Percentiles rank a stretch among this genome's conserved stretches.
Conservation (phyloP, 1,284 basidiomycete species). For the Cystobasidiaceae sp. region DNA sequence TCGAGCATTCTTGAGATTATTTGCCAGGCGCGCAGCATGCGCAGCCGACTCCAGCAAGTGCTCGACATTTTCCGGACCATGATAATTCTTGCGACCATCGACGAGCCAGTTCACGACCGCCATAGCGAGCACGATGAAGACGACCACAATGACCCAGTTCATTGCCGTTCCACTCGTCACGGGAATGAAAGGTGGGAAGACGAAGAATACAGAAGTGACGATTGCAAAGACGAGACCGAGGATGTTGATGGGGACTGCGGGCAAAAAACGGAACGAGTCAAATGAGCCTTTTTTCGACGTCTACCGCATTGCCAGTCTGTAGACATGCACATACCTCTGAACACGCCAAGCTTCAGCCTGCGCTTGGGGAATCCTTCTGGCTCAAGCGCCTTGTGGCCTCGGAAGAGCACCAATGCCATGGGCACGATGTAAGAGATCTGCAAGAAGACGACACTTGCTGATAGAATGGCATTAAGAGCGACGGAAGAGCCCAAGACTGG, state of each 20-base stretch:
- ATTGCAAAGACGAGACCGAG: conserved; percentile 48
- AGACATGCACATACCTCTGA: not conserved
- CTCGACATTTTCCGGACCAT: conserved; percentile 49
- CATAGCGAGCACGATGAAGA: conserved; percentile 40
- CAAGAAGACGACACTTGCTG: conserved; percentile 49
- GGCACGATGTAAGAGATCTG: conserved; percentile 50
- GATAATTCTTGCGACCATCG: conserved; percentile 46
- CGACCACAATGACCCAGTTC: conserved; percentile 34
- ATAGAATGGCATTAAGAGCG: conserved; percentile 52
- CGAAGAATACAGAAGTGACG: conserved; percentile 52
- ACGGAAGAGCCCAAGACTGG: conserved; percentile 56
- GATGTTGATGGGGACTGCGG: conserved; percentile 46
- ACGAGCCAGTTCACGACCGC: conserved; percentile 45
- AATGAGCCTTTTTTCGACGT: conserved; percentile 19
- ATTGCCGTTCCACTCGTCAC: not conserved
- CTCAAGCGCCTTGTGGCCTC: conserved; percentile 47
- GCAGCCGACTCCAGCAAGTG: conserved; percentile 46
- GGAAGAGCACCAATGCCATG: conserved; percentile 47
- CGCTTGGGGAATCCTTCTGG: conserved; percentile 41
- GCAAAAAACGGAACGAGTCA: conserved; percentile 40
- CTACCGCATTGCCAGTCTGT: not conserved
- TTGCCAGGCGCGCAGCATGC: not conserved
- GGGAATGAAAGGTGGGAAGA: conserved; percentile 49
- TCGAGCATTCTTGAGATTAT: not conserved
- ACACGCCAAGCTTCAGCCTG: conserved; percentile 43